Conservation (phyloP, 495 filamentous ascomycete genomes). For the Penicillium paxilli region DNA sequence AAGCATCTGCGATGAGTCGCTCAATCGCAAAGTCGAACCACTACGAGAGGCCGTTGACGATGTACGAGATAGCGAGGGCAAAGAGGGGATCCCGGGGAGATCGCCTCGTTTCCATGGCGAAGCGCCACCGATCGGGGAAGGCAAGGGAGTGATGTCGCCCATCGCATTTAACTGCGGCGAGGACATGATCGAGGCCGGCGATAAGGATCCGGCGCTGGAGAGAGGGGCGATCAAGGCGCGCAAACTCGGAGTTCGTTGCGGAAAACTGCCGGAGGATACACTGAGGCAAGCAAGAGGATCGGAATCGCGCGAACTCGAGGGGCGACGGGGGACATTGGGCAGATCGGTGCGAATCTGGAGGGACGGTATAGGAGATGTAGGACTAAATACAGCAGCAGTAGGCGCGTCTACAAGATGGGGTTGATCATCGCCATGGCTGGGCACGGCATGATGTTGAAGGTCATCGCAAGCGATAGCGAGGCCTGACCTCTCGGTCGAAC, state of each 20-base stretch:
- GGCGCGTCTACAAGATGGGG: background rate
- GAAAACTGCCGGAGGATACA: constrained; percentile 45
- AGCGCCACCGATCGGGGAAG: constrained; percentile 78
- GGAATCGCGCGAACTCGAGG: constrained; percentile 31
- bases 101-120: constrained; percentile 64
- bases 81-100: constrained; percentile 49
- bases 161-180: constrained; percentile 79
- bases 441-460: constrained; percentile 1
- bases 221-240: constrained; percentile 43
- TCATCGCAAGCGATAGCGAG: constrained; percentile 10
- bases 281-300: constrained; percentile 38
- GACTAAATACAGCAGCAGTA: constrained; percentile 17
- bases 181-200: constrained; percentile 58
- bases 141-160: constrained; percentile 88
- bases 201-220: constrained; percentile 55
- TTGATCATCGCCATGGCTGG: constrained; percentile 14
- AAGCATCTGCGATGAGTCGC: constrained; percentile 42
- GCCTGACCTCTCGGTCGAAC: constrained; percentile 27
- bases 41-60: constrained; percentile 38
- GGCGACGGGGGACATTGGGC: constrained; percentile 13
- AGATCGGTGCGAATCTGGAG: constrained; percentile 47
- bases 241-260: constrained; percentile 50
- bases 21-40: constrained; percentile 40
- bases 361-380: constrained; percentile 31
- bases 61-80: constrained; percentile 43